A percentile compares a stretch with the other conserved stretches of the same genome.
Evolutionary conservation across 306 rosid species (phyloP).

Genomic region (Corylus avellana): DNA sequence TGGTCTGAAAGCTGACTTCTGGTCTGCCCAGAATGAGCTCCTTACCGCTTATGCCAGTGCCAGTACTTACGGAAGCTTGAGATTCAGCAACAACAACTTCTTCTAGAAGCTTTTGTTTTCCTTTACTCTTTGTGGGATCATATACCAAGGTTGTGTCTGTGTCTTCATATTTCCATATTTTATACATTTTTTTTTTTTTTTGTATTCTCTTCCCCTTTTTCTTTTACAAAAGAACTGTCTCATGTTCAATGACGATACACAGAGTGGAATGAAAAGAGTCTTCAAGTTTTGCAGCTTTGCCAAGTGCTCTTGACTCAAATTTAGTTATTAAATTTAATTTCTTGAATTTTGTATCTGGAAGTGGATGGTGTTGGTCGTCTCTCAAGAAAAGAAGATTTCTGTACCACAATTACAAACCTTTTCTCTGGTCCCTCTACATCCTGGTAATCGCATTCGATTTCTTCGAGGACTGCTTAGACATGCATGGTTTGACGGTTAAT

Average conservation of each 20-base stretch:
- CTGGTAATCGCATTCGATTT: neutral
- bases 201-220: neutral
- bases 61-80: constrained; percentile 41
- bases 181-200: neutral
- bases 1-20: constrained; percentile 90
- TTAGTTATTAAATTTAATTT: neutral
- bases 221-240: constrained; percentile 24
- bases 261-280: constrained; percentile 10
- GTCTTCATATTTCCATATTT: neutral
- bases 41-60: constrained; percentile 67
- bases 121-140: neutral
- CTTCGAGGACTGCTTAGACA: neutral
- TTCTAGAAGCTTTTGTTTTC: constrained; percentile 40
- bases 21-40: constrained; percentile 82
- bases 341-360: constrained; percentile 1
- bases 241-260: constrained; percentile 21
- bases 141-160: neutral
- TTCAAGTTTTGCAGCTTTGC: constrained; percentile 19
- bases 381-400: neutral
- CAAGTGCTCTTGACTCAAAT: neutral
- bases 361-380: neutral
- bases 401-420: neutral
- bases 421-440: neutral
- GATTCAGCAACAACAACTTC: constrained; percentile 59
- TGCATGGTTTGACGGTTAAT: no score